Base-by-base conservation (phyloP, 768 basidiomycete genomes). In the Tulasnella sp. region DNA sequence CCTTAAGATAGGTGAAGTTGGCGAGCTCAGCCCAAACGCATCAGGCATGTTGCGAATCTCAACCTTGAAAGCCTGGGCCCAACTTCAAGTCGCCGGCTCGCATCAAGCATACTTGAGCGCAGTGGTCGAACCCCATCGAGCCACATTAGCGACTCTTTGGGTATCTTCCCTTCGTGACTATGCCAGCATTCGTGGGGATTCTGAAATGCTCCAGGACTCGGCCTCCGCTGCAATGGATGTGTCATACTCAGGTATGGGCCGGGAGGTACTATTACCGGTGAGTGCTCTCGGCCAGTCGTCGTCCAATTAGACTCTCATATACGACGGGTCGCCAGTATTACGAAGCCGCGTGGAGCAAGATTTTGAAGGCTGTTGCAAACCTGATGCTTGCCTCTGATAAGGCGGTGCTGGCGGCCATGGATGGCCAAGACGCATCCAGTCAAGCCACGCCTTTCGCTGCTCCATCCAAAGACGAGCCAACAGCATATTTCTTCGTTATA, bases 21-120 rank as follows among this genome's bases (percentile, higher is more conserved):
- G 89, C 22, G 91, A 97, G 80, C 85, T 96, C 14, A 93, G 94
- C 77, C 93, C 96, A 4, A 99, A 98, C 80, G 97, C 96, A 3
- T 93, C 95, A 0, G 91, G 95, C 49, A 97, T 97, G 93, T 84
- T 99, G 70, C 89, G 94, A 73, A 92, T 98, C 34, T 95, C 96
- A 1, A 93, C 93, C 0, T 84, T 98, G 45, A 93, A 95, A 1
- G 97, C 96, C 0, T 99, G 97, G 97, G 96, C 96, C 8, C 91
- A 97, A 81, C 85, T 99, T 19, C 89, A 94, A 80, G 88, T 94
- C 3, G 90, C 96, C 2, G 91, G 91, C 73, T 82, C 86, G 0
- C 86, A 88, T 39, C 94, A 96, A 80, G 79, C 82, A 1, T 98
- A 97, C 82, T 86, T 99, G 12, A 84, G 87, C 29, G 88, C 91